phyloP scores from a whole-genome alignment of 2,329 filamentous ascomycete genomes.

The Paecilomyces formosus region DNA sequence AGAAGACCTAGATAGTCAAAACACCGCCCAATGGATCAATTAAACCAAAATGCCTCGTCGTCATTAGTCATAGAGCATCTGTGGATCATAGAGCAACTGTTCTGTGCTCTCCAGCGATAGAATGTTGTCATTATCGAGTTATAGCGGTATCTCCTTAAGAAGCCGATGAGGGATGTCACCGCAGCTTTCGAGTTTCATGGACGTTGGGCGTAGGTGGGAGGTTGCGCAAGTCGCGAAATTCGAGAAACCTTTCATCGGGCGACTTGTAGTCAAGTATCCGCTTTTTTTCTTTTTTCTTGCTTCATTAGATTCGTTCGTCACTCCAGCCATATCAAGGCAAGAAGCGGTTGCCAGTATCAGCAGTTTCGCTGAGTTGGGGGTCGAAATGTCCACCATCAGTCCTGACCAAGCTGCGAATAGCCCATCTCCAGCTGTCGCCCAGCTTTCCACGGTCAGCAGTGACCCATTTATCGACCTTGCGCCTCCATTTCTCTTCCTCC shows the following conservation, averaged over 20 bases:
- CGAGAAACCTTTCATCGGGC: background rate
- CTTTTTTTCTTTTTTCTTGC: background rate
- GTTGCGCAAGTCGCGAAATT: background rate
- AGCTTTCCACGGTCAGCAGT: slow-evolving; percentile 43
- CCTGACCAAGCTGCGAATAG: slow-evolving; percentile 46
- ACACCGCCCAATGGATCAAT: background rate
- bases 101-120: background rate
- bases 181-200: background rate
- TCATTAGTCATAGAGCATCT: background rate
- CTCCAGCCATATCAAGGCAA: background rate
- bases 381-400: slow-evolving; percentile 7
- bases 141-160: background rate
- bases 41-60: background rate
- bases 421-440: slow-evolving; percentile 67
- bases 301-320: background rate
- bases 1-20: background rate
- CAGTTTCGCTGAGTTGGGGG: background rate
- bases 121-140: background rate
- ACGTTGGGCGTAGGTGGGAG: background rate
- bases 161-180: background rate
- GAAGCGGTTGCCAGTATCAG: background rate
- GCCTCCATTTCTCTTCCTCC: slow-evolving; percentile 86
- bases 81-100: background rate
- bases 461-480: slow-evolving; percentile 83
- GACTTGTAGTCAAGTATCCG: background rate